phyloP scores from a whole-genome alignment of 345 rosid genomes.

The Eucalyptus curtisii region DNA sequence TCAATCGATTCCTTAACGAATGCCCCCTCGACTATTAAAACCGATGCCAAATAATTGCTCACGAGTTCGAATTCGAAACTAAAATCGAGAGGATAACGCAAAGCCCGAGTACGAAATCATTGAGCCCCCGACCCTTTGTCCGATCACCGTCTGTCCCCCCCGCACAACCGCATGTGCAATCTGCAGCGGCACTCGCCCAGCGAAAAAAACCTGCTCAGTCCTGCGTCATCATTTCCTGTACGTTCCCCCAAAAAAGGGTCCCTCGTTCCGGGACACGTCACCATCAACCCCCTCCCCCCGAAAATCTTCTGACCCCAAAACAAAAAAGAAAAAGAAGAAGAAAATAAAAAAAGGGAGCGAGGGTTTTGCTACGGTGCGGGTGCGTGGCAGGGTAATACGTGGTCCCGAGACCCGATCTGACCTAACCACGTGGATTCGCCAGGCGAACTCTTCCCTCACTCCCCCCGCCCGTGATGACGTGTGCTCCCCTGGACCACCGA shows the following conservation, averaged over 20 bases:
- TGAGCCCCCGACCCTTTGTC: not conserved
- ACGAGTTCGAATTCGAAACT: not conserved
- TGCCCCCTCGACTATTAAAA: not conserved
- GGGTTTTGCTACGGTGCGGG: not conserved
- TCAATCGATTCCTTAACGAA: rapidly evolving
- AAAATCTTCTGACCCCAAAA: not conserved
- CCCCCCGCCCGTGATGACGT: conserved; percentile 3
- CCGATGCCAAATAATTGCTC: not conserved
- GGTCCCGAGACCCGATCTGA: not conserved
- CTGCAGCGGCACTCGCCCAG: not conserved
- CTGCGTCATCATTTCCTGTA: not conserved
- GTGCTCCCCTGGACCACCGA: conserved; percentile 1
- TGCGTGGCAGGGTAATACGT: not conserved
- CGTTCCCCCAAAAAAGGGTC: not conserved
- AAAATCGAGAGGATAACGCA: not conserved
- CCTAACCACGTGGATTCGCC: conserved; percentile 9
- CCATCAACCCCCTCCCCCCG: not conserved
- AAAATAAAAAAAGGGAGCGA: not conserved
- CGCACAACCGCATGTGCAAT: not conserved
- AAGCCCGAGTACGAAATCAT: not conserved
- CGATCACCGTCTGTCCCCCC: not conserved
- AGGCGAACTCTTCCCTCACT: not conserved
- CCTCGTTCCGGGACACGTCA: not conserved
- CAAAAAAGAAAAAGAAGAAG: rapidly evolving
- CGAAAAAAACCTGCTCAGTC: not conserved